Evolutionary conservation across 164 flowering plant species (phyloP).

Genomic region (Tetracentron sinense): DNA sequence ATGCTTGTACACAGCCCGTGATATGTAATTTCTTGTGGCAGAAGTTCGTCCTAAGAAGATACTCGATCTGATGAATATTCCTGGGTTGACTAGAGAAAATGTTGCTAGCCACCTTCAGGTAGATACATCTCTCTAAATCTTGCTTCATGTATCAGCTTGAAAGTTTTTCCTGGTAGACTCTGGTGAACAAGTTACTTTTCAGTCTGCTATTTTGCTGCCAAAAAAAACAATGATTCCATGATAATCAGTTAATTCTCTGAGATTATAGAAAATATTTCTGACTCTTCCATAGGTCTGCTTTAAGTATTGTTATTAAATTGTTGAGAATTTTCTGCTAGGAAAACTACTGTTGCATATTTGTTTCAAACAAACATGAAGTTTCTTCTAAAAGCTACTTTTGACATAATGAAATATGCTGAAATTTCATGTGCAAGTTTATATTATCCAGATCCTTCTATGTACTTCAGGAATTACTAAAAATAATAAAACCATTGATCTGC

Average conservation of each 20-base stretch:
- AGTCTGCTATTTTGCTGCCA: neutral
- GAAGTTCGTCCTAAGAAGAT: conserved; percentile 96
- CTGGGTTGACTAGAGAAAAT: conserved; percentile 94
- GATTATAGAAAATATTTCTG: neutral
- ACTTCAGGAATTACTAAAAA: too few species aligned
- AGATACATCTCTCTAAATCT: conserved; percentile 11
- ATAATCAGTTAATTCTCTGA: neutral
- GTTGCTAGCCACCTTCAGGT: conserved; percentile 99
- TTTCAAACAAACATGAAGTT: too few species aligned
- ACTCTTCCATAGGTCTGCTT: neutral
- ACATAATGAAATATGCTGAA: too few species aligned
- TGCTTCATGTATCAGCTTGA: neutral
- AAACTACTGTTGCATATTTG: neutral
- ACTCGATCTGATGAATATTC: conserved; percentile 88
- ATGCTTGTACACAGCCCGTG: conserved; percentile 21
- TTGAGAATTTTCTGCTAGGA: neutral
- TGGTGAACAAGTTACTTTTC: neutral
- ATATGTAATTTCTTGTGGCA: conserved; percentile 36
- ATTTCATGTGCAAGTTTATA: too few species aligned
- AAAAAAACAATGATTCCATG: neutral
- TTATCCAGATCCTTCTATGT: too few species aligned
- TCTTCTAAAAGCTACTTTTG: too few species aligned
- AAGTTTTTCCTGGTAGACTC: neutral
- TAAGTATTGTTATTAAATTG: neutral
- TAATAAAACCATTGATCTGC: neutral